Evolutionary conservation across 108 stramenopile genomes (phyloP).

Genomic region (Cyclotella atomus): DNA sequence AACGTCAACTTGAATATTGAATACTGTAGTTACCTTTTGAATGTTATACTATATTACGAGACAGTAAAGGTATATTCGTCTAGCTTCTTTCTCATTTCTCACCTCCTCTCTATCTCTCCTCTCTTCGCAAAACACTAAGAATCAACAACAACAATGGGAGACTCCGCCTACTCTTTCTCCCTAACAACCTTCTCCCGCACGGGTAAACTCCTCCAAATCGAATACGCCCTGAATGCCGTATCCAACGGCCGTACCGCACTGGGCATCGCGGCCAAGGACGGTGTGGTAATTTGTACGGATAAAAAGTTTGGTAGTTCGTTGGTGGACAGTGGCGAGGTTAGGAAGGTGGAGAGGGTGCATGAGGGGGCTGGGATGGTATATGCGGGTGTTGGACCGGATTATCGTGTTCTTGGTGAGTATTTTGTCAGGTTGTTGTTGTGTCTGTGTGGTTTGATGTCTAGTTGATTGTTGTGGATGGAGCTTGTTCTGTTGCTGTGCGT

Average conservation of each 20-base stretch:
- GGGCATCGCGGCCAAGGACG: conserved; percentile 97
- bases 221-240: conserved; percentile 98
- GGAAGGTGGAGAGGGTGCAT: conserved; percentile 92
- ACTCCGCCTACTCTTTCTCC: conserved; percentile 97
- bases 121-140: no score
- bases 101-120: no score
- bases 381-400: conserved; percentile 98
- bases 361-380: conserved; percentile 94
- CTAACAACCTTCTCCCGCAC: conserved; percentile 98
- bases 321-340: conserved; percentile 87
- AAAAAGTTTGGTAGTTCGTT: conserved; percentile 93
- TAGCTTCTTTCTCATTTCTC: no score
- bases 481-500: no score
- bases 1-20: no score
- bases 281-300: conserved; percentile 98
- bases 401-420: conserved; percentile 92
- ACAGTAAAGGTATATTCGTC: no score
- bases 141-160: conserved; percentile 79
- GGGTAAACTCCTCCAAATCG: conserved; percentile 98
- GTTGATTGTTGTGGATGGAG: no score
- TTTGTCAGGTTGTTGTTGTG: background rate
- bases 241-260: conserved; percentile 96
- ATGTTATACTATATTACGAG: no score
- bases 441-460: background rate
- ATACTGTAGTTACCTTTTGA: no score